Evolutionary conservation across 192 early-diverging fungal species (phyloP).

Genomic region (Haplosporangium gracile): DNA sequence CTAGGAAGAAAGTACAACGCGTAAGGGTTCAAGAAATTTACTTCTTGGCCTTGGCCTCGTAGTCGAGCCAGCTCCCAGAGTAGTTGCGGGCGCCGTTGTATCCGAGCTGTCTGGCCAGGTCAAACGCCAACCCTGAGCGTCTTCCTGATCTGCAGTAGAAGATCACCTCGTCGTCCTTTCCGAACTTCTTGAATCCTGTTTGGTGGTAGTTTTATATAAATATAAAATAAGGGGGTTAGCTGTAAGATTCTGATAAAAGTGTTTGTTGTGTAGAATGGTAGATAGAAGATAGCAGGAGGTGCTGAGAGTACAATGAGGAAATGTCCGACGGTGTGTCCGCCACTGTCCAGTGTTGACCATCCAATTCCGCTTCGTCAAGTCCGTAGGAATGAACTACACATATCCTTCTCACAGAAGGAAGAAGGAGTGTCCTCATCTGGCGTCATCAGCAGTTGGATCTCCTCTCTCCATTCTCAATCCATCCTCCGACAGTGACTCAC

Average conservation of each 20-base stretch:
- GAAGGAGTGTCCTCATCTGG: neutral
- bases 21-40: neutral
- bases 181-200: constrained; percentile 70
- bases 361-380: neutral
- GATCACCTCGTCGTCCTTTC: constrained; percentile 64
- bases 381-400: neutral
- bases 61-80: constrained; percentile 65
- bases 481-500: constrained; percentile 8
- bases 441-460: neutral
- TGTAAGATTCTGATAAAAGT: neutral
- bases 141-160: constrained; percentile 79
- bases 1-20: neutral
- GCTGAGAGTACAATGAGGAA: neutral
- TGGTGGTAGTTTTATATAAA: neutral
- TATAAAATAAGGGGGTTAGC: neutral
- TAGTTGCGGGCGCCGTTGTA: constrained; percentile 64
- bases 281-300: neutral
- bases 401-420: neutral
- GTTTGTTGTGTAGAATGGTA: too few species aligned
- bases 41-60: constrained; percentile 57
- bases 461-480: neutral
- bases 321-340: neutral
- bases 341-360: neutral
- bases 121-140: constrained; percentile 74
- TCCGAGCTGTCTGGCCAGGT: constrained; percentile 67